A percentile compares a stretch with the other conserved stretches of the same genome.
Conservation (phyloP, 164 flowering plant species). For the Aristolochia contorta region DNA sequence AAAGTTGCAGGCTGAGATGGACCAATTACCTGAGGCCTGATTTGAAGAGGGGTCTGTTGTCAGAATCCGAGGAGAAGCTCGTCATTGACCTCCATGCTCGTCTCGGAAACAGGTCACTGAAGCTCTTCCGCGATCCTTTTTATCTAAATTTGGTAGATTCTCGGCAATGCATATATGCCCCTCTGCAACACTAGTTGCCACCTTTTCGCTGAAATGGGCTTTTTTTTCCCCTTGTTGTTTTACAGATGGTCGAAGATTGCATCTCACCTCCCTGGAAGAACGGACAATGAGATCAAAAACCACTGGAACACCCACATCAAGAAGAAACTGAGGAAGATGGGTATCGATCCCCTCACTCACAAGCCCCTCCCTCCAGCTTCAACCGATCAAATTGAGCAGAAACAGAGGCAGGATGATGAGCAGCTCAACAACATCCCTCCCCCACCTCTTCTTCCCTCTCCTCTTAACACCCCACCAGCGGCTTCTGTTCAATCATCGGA, state of each 20-base stretch:
- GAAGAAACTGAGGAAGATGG: slow-evolving; percentile 65
- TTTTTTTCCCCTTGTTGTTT: not conserved
- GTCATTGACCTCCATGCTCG: slow-evolving; percentile 65
- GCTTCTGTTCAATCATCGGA: not conserved
- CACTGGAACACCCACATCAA: slow-evolving; percentile 81
- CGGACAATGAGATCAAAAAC: slow-evolving; percentile 70
- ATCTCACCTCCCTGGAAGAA: slow-evolving; percentile 69
- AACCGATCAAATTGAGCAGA: slow-evolving; percentile 13
- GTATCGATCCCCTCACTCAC: slow-evolving; percentile 67
- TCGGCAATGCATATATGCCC: not conserved
- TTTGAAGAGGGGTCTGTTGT: slow-evolving; percentile 57
- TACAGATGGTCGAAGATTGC: slow-evolving; percentile 76
- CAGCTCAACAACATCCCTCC: not conserved
- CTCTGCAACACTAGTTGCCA: not conserved
- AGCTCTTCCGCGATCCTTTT: not conserved
- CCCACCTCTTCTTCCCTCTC: slow-evolving; percentile 1
- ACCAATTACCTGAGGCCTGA: slow-evolving; percentile 68
- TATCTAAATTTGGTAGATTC: not conserved
- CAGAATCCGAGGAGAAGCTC: slow-evolving; percentile 54
- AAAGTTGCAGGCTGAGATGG: slow-evolving; percentile 72
- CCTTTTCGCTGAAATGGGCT: not conserved
- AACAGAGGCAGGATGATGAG: slow-evolving; percentile 7
- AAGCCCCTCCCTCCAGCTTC: slow-evolving; percentile 24
- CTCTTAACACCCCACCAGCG: not conserved
- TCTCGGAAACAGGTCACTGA: slow-evolving; percentile 56